These are phyloP conservation scores for Penicillium odoratum DNA, from an alignment of 495 filamentous ascomycete species.

Conservation along the genomic window DNA sequence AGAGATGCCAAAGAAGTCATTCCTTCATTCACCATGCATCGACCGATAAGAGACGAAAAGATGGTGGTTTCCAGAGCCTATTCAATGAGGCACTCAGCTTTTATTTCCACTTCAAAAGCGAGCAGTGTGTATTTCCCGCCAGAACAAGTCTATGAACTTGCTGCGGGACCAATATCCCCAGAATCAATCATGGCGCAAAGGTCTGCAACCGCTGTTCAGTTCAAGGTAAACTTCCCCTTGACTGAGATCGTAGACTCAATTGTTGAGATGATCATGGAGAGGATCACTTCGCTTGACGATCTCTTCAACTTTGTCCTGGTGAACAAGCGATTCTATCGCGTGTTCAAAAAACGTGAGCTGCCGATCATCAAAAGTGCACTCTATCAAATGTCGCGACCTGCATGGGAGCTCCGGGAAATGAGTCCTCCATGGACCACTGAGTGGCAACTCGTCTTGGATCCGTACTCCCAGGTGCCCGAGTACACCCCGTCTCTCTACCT, in stretches of 20 bases:
- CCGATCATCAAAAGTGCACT: conserved; percentile 55
- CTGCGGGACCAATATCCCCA: conserved; percentile 32
- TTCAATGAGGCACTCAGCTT: conserved; percentile 17
- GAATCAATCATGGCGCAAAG: conserved; percentile 13
- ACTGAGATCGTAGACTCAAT: conserved; percentile 51
- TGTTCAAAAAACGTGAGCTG: conserved; percentile 62
- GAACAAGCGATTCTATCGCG: conserved; percentile 58
- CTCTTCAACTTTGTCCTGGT: conserved; percentile 57
- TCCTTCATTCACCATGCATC: not conserved
- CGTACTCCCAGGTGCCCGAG: conserved; percentile 51
- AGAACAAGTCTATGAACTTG: conserved; percentile 41
- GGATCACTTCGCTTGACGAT: conserved; percentile 54
- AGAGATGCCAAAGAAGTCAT: conserved; percentile 5
- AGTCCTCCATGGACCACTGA: conserved; percentile 55
- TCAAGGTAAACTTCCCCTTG: conserved; percentile 30
- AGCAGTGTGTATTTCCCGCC: conserved; percentile 22
- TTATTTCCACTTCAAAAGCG: conserved; percentile 23
- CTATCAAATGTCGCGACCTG: conserved; percentile 59
- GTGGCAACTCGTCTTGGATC: conserved; percentile 41
- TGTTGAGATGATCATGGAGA: conserved; percentile 46
- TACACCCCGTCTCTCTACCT: conserved; percentile 60
- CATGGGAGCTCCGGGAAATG: conserved; percentile 67
- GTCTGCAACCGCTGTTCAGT: not conserved
- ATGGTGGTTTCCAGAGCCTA: conserved; percentile 26
- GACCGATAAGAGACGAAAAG: conserved; percentile 20